These are phyloP conservation scores for Phycomyces nitens DNA, from an alignment of 192 early-diverging fungal species.

Conservation along the genomic window DNA sequence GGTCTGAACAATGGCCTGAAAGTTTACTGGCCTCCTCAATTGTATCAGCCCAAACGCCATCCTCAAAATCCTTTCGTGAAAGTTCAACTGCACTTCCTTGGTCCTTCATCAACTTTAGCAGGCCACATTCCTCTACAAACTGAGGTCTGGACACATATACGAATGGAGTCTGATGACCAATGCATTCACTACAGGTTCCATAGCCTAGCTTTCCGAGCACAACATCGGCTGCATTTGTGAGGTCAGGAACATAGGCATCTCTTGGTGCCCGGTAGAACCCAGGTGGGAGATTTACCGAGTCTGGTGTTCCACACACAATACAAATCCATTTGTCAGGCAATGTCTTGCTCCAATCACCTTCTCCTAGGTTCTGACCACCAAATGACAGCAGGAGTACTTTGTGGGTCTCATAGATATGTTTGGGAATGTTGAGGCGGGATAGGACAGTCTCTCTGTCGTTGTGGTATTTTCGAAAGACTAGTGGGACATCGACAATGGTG, in stretches of 20 bases:
- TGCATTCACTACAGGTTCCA: slow-evolving; percentile 62
- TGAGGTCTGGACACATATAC: slow-evolving; percentile 59
- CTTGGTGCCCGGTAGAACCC: slow-evolving; percentile 49
- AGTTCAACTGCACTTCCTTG: slow-evolving; percentile 55
- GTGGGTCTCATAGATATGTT: slow-evolving; percentile 39
- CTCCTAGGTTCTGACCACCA: slow-evolving; percentile 12
- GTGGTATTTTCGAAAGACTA: slow-evolving; percentile 51
- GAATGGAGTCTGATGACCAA: slow-evolving; percentile 52
- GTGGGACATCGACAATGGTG: slow-evolving; percentile 51
- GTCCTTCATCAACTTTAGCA: slow-evolving; percentile 51
- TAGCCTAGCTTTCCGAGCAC: slow-evolving; percentile 63
- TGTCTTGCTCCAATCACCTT: slow-evolving; percentile 25
- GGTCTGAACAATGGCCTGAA: slow-evolving; percentile 24
- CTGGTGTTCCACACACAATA: slow-evolving; percentile 54
- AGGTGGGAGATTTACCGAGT: slow-evolving; percentile 38
- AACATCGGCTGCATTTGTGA: slow-evolving; percentile 56
- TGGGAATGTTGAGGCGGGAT: slow-evolving; percentile 41
- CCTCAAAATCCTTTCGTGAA: slow-evolving; percentile 52
- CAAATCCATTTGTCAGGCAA: slow-evolving; percentile 56
- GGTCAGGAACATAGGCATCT: slow-evolving; percentile 59
- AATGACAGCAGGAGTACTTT: slow-evolving; percentile 26
- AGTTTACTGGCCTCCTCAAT: slow-evolving; percentile 39
- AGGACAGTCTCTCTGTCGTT: slow-evolving; percentile 44
- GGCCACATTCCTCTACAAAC: slow-evolving; percentile 57
- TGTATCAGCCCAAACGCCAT: slow-evolving; percentile 46